Conservation (phyloP, 768 basidiomycete genomes). For the Albatrellus ellisii region DNA sequence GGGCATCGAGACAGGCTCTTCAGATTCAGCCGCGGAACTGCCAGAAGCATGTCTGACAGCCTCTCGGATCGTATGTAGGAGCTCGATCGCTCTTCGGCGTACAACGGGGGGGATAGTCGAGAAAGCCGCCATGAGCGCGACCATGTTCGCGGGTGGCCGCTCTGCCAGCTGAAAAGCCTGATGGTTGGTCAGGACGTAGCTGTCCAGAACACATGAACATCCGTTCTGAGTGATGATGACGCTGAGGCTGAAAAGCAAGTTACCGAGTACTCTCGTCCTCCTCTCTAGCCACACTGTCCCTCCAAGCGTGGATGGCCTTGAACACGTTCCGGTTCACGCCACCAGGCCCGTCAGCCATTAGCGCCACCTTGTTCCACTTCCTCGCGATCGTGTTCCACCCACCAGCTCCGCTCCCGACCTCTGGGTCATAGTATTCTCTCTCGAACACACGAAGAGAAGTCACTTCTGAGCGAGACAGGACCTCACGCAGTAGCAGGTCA, state of each 20-base stretch:
- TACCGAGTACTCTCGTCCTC: slow-evolving; percentile 83
- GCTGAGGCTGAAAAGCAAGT: slow-evolving; percentile 13
- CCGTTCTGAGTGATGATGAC: background rate
- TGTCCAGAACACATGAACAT: slow-evolving; percentile 16
- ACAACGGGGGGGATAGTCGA: slow-evolving; percentile 50
- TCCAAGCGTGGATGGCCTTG: slow-evolving; percentile 66
- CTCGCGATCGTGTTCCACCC: slow-evolving; percentile 72
- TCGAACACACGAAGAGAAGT: slow-evolving; percentile 65
- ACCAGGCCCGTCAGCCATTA: slow-evolving; percentile 26
- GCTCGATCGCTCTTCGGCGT: slow-evolving; percentile 45
- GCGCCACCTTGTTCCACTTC: slow-evolving; percentile 67
- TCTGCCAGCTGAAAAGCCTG: slow-evolving; percentile 64
- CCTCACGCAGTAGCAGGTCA: slow-evolving; percentile 39
- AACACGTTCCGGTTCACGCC: slow-evolving; percentile 50
- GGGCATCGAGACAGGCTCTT: background rate
- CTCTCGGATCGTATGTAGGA: slow-evolving; percentile 46
- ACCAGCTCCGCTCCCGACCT: slow-evolving; percentile 45
- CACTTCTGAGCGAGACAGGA: slow-evolving; percentile 59
- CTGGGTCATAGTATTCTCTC: slow-evolving; percentile 55
- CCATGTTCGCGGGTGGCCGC: slow-evolving; percentile 51
- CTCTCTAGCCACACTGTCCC: slow-evolving; percentile 63
- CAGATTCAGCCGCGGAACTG: background rate
- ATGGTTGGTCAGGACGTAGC: slow-evolving; percentile 69
- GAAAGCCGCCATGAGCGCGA: slow-evolving; percentile 46
- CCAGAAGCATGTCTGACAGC: slow-evolving; percentile 24